Percentiles rank a stretch among this genome's conserved stretches.
Conservation (phyloP, 805 yeast genomes). For the Clavispora phyllophila region DNA sequence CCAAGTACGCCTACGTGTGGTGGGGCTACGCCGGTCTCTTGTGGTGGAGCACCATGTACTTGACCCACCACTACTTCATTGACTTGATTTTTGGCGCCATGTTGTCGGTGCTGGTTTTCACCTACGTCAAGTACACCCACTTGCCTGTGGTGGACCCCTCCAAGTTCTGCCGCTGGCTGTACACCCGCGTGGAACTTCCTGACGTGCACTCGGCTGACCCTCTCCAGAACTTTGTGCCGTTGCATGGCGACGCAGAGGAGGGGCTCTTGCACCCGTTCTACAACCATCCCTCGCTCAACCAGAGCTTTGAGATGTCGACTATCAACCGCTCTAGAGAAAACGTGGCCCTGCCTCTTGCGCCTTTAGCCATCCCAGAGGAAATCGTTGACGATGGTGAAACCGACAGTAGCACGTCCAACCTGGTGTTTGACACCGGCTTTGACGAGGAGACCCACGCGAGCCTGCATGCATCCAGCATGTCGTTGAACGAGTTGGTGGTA, state of each 20-base stretch:
- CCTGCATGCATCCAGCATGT: conserved; percentile 30
- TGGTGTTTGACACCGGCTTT: conserved; percentile 29
- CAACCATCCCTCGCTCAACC: conserved; percentile 5
- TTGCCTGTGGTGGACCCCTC: conserved; percentile 56
- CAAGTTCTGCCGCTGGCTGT: conserved; percentile 68
- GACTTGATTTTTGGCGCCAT: conserved; percentile 92
- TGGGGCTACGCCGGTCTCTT: conserved; percentile 82
- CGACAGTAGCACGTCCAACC: conserved; percentile 34
- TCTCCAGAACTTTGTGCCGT: conserved; percentile 16
- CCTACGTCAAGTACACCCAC: conserved; percentile 59
- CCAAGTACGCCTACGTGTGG: conserved; percentile 60
- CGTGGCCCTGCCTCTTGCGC: conserved; percentile 5
- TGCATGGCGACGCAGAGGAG: conserved; percentile 8
- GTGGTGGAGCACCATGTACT: conserved; percentile 98
- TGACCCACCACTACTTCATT: conserved; percentile 93
- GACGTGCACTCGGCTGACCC: conserved; percentile 30
- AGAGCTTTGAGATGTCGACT: conserved; percentile 19
- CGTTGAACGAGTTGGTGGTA: conserved; percentile 25
- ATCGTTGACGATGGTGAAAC: conserved; percentile 20
- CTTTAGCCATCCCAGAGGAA: conserved; percentile 5
- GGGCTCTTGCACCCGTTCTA: conserved; percentile 3
- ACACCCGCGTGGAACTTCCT: conserved; percentile 30
- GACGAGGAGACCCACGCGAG: conserved; percentile 22
- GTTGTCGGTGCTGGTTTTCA: conserved; percentile 67
- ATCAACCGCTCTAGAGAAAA: conserved; percentile 25